Evolutionary conservation across 805 yeast genomes (phyloP).

Genomic region (Schwanniomyces pseudopolymorphus): DNA sequence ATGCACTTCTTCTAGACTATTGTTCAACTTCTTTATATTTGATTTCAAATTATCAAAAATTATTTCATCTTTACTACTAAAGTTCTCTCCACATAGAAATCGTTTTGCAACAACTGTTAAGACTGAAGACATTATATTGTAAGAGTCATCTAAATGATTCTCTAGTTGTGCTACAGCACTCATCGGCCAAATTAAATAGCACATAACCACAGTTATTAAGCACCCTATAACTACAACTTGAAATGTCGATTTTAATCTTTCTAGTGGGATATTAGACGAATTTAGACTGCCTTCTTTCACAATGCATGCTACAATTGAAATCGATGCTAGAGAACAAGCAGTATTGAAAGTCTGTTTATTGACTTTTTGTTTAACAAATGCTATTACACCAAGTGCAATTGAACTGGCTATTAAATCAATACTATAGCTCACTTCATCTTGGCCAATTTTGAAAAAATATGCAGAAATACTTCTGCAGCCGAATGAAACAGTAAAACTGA

Average conservation of each 20-base stretch:
- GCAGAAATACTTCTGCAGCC: slow-evolving; percentile 53
- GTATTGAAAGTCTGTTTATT: slow-evolving; percentile 72
- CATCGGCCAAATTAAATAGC: slow-evolving; percentile 65
- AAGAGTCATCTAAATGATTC: slow-evolving; percentile 47
- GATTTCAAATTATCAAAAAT: slow-evolving; percentile 39
- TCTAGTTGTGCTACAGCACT: slow-evolving; percentile 52
- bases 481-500: slow-evolving; percentile 52
- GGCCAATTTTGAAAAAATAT: slow-evolving; percentile 41
- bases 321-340: slow-evolving; percentile 76
- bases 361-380: slow-evolving; percentile 67
- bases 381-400: slow-evolving; percentile 60
- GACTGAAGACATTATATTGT: slow-evolving; percentile 50
- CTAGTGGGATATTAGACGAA: slow-evolving; percentile 55
- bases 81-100: slow-evolving; percentile 49
- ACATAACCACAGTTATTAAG: slow-evolving; percentile 53
- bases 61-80: slow-evolving; percentile 38
- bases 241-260: slow-evolving; percentile 53
- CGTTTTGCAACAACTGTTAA: slow-evolving; percentile 46
- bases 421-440: slow-evolving; percentile 48
- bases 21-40: slow-evolving; percentile 38
- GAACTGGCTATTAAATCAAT: slow-evolving; percentile 56
- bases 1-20: slow-evolving; percentile 54
- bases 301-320: slow-evolving; percentile 66
- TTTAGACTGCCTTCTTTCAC: slow-evolving; percentile 72
- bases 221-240: slow-evolving; percentile 63